phyloP scores from a whole-genome alignment of 169 alveolate genomes.

The Cryptosporidium ubiquitum region DNA sequence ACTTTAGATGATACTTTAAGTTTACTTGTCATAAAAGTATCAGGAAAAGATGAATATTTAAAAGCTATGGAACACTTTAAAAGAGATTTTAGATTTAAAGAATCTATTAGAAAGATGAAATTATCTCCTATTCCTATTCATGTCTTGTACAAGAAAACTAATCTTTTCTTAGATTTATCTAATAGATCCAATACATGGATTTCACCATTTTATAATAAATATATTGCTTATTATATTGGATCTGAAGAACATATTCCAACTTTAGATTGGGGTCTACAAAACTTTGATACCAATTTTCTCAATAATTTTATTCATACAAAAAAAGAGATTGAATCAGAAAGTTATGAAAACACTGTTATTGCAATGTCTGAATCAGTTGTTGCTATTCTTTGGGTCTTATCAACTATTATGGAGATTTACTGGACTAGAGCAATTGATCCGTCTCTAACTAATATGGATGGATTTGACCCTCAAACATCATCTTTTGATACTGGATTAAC shows the following conservation, averaged over 20 bases:
- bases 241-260: constrained; percentile 30
- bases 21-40: background rate
- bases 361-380: background rate
- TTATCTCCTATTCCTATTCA: constrained; percentile 36
- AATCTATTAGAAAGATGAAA: constrained; percentile 9
- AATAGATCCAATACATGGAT: background rate
- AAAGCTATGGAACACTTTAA: background rate
- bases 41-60: background rate
- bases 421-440: constrained; percentile 60
- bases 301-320: background rate
- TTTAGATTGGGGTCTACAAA: constrained; percentile 8
- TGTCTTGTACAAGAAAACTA: background rate
- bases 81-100: constrained; percentile 39
- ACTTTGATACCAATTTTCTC: background rate
- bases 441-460: background rate
- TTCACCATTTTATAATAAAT: constrained; percentile 44
- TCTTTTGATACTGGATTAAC: constrained; percentile 42
- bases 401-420: constrained; percentile 32
- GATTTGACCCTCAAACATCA: background rate
- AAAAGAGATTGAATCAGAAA: background rate
- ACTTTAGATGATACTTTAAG: background rate
- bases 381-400: background rate
- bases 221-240: constrained; percentile 6
- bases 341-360: background rate
- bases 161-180: background rate